Evolutionary conservation across 805 yeast genomes (phyloP), one percentile per base, ranked within the genome.

Genomic region (Clavispora santaluciae): DNA sequence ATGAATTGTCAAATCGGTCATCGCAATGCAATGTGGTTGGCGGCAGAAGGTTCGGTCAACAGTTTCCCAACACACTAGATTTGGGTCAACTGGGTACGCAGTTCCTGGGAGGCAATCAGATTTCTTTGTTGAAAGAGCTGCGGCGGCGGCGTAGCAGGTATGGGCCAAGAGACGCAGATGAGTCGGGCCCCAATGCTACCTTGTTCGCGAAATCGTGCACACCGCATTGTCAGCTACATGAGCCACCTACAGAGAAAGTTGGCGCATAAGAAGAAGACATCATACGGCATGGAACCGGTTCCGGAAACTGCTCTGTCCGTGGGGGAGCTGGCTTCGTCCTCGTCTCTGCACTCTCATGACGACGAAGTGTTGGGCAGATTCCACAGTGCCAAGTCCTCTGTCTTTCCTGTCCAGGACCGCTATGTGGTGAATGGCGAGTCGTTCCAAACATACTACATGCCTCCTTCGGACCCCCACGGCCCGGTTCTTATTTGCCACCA

Each of bases 401-500:
- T 41, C 15, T 61, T 60, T 34, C 47, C 56, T 2, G 24, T 48
- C 6, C 49, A 39, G n/a, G 59, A 57, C 22, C 41, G 25, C 0
- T 58, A 56, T 39, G 16, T 24, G 1, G 6, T 20, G 23, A 16
- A 20, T 6, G 46, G 40, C 9, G 28, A 45, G 4, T 9, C 17
- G 10, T 52, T 69, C 39, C 54, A 81, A 43, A 75, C 79, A 0
- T 86, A 80, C 56, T 85, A 70, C 49, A 66, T 66, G 7, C 68
- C 77, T 0, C 90, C 95, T 0, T 20, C 31, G 0, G 40, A 50
- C 0, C 45, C 52, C 1, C 52, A 55, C 0, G 56, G 68, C 0
- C 88, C 95, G 0, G 52, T 88, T 1, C 79, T 86, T 50, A 64
- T 93, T 2, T 79, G 81, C 50, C 93, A 87, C 49, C 99, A 93